Percentiles rank a stretch among this genome's conserved stretches.
These are phyloP conservation scores for Umbelopsis ramanniana DNA, from an alignment of 192 early-diverging fungal genomes.

Conservation along the genomic window DNA sequence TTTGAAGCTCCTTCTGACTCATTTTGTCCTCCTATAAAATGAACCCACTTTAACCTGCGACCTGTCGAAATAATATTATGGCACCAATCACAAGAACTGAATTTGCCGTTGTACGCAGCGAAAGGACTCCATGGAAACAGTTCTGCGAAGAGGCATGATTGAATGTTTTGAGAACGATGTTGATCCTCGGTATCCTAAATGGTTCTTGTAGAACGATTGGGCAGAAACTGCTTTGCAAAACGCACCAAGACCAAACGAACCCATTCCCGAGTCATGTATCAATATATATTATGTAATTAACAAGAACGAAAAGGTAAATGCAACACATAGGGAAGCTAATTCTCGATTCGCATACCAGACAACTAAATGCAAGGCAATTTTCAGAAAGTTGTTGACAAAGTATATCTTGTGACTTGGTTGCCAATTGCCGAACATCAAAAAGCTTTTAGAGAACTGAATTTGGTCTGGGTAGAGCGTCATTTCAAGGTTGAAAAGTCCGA, in stretches of 20 bases:
- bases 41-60: too few species aligned
- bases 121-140: not conserved
- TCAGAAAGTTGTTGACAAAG: not conserved
- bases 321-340: not conserved
- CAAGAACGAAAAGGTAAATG: slow-evolving; percentile 9
- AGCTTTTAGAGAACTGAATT: slow-evolving; percentile 10
- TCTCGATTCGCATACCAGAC: not conserved
- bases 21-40: too few species aligned
- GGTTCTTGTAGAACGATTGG: slow-evolving; percentile 1
- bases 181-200: not conserved
- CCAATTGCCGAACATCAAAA: not conserved
- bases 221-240: not conserved
- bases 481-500: slow-evolving; percentile 14
- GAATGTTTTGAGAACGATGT: not conserved
- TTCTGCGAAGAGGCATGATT: not conserved
- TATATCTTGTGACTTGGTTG: not conserved
- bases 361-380: not conserved
- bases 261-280: not conserved
- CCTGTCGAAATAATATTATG: not conserved
- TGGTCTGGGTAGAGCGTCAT: slow-evolving; percentile 6
- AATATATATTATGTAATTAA: not conserved
- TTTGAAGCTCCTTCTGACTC: too few species aligned
- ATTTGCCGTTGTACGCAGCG: not conserved
- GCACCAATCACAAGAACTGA: not conserved
- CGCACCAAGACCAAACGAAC: not conserved